These are phyloP conservation scores for Apiospora aurea DNA, from an alignment of 2,329 filamentous ascomycete species.

Conservation along the genomic window DNA sequence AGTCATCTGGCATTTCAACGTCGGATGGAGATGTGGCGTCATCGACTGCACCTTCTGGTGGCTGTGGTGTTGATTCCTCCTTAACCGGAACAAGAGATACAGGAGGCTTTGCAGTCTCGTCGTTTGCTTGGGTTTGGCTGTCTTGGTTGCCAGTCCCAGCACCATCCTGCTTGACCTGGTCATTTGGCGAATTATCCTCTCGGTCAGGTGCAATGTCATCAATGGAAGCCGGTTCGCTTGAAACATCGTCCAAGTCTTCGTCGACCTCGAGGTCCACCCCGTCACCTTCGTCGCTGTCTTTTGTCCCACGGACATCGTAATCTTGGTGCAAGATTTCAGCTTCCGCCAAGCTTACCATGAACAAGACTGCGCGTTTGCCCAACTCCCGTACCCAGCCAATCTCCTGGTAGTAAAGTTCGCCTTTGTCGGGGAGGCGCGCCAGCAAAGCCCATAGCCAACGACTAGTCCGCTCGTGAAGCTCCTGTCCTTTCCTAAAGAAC, in stretches of 20 bases:
- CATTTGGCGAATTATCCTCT: background rate
- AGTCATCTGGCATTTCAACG: slow-evolving; percentile 41
- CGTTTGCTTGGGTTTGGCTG: background rate
- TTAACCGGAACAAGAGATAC: background rate
- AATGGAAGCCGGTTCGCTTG: slow-evolving; percentile 38
- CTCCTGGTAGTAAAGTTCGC: slow-evolving; percentile 77
- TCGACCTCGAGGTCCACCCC: slow-evolving; percentile 47
- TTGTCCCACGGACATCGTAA: slow-evolving; percentile 44
- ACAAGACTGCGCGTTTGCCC: slow-evolving; percentile 74
- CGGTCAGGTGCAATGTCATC: slow-evolving; percentile 44
- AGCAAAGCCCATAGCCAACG: slow-evolving; percentile 88
- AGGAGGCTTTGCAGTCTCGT: background rate
- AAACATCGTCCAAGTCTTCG: slow-evolving; percentile 53
- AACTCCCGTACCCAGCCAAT: slow-evolving; percentile 80
- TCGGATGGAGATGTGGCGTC: slow-evolving; percentile 34
- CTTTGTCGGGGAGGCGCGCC: slow-evolving; percentile 75
- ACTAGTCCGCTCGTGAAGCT: slow-evolving; percentile 71
- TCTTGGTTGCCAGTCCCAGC: no score
- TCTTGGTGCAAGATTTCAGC: slow-evolving; percentile 56
- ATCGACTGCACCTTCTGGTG: slow-evolving; percentile 35
- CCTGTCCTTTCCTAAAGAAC: slow-evolving; percentile 65
- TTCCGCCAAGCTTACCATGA: slow-evolving; percentile 62
- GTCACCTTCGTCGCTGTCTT: slow-evolving; percentile 37
- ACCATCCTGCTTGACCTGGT: background rate
- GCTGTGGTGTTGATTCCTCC: background rate